Conservation (phyloP, 1,139 yeast species). For the Nakaseomyces nivariensis region DNA sequence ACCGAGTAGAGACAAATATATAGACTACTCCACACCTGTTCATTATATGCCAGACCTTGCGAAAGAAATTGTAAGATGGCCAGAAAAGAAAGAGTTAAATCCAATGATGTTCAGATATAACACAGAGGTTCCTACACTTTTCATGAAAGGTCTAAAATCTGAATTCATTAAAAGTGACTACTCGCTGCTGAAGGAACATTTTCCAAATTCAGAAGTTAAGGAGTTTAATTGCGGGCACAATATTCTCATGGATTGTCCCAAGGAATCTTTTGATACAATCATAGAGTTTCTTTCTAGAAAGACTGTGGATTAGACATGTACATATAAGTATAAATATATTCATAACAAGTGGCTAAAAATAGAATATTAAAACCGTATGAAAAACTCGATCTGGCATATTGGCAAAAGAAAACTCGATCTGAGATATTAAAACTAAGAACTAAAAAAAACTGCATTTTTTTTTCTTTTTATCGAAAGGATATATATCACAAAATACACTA, state of each 20-base stretch:
- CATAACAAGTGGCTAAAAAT: not conserved
- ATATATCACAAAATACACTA: not conserved
- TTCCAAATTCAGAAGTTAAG: slow-evolving; percentile 14
- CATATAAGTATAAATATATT: not conserved
- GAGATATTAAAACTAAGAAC: not conserved
- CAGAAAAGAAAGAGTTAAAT: slow-evolving; percentile 9
- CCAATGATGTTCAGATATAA: slow-evolving; percentile 5
- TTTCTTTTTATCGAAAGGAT: not conserved
- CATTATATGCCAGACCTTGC: slow-evolving; percentile 19
- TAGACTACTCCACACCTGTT: slow-evolving; percentile 20
- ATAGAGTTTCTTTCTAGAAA: slow-evolving; percentile 11
- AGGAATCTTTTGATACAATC: slow-evolving; percentile 12
- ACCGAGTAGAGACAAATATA: slow-evolving; percentile 10
- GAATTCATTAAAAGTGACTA: slow-evolving; percentile 15
- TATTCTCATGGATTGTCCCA: slow-evolving; percentile 20
- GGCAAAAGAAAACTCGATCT: not conserved
- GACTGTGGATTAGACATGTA: no score
- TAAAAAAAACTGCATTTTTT: not conserved
- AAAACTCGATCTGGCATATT: not conserved
- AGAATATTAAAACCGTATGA: not conserved
- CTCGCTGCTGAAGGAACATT: slow-evolving; percentile 11
- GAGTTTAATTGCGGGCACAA: slow-evolving; percentile 24
- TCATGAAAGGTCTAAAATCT: slow-evolving; percentile 21
- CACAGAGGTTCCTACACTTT: slow-evolving; percentile 14
- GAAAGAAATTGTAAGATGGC: slow-evolving; percentile 21